Percentiles rank a stretch among this genome's conserved stretches.
Conservation (phyloP, 306 rosid species). For the Quercus suber region DNA sequence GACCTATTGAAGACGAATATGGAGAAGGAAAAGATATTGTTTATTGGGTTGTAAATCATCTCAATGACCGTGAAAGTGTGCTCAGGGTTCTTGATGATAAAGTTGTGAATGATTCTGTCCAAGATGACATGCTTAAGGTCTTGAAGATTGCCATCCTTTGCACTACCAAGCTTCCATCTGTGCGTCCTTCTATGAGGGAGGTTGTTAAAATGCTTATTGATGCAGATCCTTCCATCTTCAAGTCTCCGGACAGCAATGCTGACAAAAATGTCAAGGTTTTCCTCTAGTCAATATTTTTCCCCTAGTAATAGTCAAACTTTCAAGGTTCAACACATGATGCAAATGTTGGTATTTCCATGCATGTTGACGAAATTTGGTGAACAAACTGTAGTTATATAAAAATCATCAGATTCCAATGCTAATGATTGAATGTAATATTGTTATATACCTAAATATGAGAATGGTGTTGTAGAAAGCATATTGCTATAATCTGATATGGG, state of each 20-base stretch:
- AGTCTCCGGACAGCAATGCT: constrained; percentile 13
- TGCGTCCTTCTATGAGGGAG: constrained; percentile 93
- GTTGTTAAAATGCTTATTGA: constrained; percentile 78
- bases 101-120: constrained; percentile 39
- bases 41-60: constrained; percentile 70
- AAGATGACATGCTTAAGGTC: constrained; percentile 66
- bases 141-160: constrained; percentile 79
- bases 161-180: constrained; percentile 71
- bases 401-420: neutral
- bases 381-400: neutral
- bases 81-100: constrained; percentile 57
- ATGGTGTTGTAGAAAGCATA: neutral
- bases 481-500: neutral
- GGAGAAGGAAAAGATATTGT: constrained; percentile 95
- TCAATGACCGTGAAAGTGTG: constrained; percentile 51
- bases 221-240: constrained; percentile 53
- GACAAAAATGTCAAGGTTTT: constrained; percentile 27
- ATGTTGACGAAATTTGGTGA: neutral
- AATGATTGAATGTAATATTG: neutral
- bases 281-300: constrained; percentile 13
- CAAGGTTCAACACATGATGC: neutral
- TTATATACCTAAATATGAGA: neutral
- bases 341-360: neutral
- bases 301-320: neutral
- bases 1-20: constrained; percentile 72